Evolutionary conservation across 139 green algal genomes (phyloP).

Genomic region (Limnomonas spitsbergensis): DNA sequence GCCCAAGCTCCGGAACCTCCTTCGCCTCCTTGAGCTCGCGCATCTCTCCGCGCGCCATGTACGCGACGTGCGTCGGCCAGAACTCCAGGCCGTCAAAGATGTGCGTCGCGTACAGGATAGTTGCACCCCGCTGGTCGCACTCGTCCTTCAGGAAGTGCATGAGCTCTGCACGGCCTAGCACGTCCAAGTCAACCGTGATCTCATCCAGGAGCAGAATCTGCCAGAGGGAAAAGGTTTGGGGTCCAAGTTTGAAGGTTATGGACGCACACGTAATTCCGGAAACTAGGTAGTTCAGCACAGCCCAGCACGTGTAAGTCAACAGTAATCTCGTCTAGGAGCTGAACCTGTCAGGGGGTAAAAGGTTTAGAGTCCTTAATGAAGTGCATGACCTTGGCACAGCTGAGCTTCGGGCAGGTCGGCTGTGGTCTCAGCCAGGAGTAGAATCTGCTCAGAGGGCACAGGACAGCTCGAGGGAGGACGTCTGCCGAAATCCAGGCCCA

Average conservation of each 20-base stretch:
- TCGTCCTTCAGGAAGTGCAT: conserved; percentile 86
- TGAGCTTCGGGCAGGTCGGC: no score
- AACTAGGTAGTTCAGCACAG: no score
- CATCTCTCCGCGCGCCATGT: conserved; percentile 71
- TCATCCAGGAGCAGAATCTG: conserved; percentile 93
- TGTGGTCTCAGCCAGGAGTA: no score
- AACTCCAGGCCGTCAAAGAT: conserved; percentile 97
- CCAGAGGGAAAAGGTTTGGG: background rate
- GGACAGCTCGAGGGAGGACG: no score
- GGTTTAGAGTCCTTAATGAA: no score
- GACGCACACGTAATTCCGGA: no score
- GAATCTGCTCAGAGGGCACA: no score
- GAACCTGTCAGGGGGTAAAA: conserved; percentile 45
- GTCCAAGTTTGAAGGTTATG: no score
- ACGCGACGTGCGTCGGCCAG: conserved; percentile 93
- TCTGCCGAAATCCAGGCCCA: no score
- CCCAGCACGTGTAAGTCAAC: conserved; percentile 87
- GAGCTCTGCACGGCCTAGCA: conserved; percentile 87
- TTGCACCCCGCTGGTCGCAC: conserved; percentile 57
- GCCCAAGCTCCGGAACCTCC: conserved; percentile 49
- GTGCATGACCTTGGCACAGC: no score
- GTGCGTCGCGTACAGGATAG: conserved; percentile 96
- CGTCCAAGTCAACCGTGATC: conserved; percentile 98
- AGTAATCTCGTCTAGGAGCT: conserved; percentile 97
- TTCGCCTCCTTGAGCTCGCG: conserved; percentile 26